Evolutionary conservation across 176 grass and related monocot genomes (phyloP), one percentile per base, ranked within the genome.

Genomic region (Poa pratensis): DNA sequence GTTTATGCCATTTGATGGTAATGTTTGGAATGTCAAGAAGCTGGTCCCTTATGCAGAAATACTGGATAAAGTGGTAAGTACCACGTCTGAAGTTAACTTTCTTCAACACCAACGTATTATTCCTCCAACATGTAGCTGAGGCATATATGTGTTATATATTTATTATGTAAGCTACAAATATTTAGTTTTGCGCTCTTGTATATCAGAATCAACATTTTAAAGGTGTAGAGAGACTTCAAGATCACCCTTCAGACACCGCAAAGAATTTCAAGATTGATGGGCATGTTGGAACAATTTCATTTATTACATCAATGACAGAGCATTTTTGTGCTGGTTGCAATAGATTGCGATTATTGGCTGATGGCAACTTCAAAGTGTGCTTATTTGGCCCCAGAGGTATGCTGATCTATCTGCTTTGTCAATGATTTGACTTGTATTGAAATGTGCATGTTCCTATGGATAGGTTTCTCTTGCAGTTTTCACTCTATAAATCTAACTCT

Each of bases 1-100:
- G 83, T 98, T 98, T 81, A 98, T 98, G 95, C 95, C 95, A 51
- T 98, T 98, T 80, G 93, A 98, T 92, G 95, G 95, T 86, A 98
- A 98, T 93, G 93, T 95, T 85, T 98, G 95, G 95, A 98, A 95
- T 88, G 70, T 91, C 57, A 98, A 95, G 87, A 98, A 98, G 34
- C 80, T 98, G 59, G 95, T 98, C 79, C 76, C 95, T 51, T 98
- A 98, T 89, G 95, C 85, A 62, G 95, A 98, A 85, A 90, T 97
- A 79, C 73, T 97, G 73, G 91, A 93, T 89, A 93, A 83, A 97
- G 91, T 97, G 93, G 95, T 95, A 95, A 95, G 89, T 89, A 91
- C 93, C 80, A 86, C 80, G 34, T 85, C 81, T 87, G 77, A 63
- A 75, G 22, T 86, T 78, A 32, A 82, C n/a, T 52, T 82, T 39